A percentile compares a stretch with the other conserved stretches of the same genome.
These are phyloP conservation scores for Chenopodium album DNA, from an alignment of 148 eudicot species.

Conservation along the genomic window DNA sequence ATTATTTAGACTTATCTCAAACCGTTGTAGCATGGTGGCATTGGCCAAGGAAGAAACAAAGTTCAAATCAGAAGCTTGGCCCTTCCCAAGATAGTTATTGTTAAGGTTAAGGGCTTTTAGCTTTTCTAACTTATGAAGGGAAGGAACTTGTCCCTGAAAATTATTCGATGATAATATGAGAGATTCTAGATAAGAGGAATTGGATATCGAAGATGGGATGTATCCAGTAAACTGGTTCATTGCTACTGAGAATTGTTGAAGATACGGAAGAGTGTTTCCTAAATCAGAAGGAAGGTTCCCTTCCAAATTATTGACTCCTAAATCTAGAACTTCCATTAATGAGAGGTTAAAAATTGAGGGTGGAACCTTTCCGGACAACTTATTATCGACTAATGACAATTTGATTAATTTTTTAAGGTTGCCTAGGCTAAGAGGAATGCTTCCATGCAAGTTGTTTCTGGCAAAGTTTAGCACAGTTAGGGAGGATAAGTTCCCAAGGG, in stretches of 20 bases:
- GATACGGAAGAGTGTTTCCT: slow-evolving; percentile 7
- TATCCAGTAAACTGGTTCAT: slow-evolving; percentile 16
- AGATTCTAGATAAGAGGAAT: background rate
- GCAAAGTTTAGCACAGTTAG: background rate
- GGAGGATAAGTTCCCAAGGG: slow-evolving; percentile 21
- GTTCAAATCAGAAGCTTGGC: no score
- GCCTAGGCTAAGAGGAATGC: slow-evolving; percentile 17
- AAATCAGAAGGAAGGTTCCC: slow-evolving; percentile 27
- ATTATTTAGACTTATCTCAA: no score
- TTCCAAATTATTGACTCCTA: slow-evolving; percentile 10
- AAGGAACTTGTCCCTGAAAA: no score
- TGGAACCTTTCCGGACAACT: slow-evolving; percentile 20
- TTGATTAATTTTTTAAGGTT: background rate
- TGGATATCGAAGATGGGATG: slow-evolving; percentile 19
- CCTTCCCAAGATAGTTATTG: no score
- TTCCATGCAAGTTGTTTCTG: slow-evolving; percentile 16
- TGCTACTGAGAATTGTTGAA: background rate
- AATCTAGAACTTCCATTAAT: background rate
- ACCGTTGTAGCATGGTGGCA: no score
- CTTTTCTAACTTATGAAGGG: no score
- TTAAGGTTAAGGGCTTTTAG: no score
- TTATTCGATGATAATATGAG: no score
- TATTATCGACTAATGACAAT: background rate
- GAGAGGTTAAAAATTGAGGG: slow-evolving; percentile 27
- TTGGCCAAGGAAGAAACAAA: no score